Conservation (phyloP, 2,329 filamentous ascomycete species). For the Sporothrix variecibatus region DNA sequence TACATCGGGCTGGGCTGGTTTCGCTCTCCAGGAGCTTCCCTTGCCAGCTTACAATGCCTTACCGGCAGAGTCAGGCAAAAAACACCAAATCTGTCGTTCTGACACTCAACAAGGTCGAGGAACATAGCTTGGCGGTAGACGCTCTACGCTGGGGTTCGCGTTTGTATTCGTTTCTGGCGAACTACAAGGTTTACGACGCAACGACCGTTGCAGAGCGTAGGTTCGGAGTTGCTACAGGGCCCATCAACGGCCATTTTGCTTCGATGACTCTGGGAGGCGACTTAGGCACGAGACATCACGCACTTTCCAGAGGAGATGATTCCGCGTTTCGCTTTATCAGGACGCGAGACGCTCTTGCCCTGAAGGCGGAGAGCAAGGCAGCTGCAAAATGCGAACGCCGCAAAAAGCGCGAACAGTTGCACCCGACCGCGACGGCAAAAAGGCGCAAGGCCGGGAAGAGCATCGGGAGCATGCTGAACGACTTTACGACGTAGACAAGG, state of each 20-base stretch:
- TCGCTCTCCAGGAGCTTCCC: neutral
- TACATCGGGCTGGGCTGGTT: neutral
- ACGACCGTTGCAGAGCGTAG: neutral
- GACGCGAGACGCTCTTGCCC: neutral
- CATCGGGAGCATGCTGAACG: constrained; percentile 6
- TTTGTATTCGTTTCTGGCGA: constrained; percentile 21
- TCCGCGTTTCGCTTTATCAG: constrained; percentile 9
- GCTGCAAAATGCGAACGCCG: neutral
- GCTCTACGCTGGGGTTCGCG: constrained; percentile 17
- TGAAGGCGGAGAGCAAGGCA: neutral
- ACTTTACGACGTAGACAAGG: neutral
- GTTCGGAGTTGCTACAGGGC: neutral
- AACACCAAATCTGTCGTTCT: neutral
- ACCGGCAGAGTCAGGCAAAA: neutral
- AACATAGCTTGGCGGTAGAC: neutral
- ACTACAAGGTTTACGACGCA: neutral
- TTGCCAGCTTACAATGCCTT: neutral
- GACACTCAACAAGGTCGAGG: constrained; percentile 20
- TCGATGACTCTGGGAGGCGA: constrained; percentile 18
- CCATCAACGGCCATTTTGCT: neutral
- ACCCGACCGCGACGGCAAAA: neutral
- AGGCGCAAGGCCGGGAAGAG: neutral
- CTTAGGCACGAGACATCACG: neutral
- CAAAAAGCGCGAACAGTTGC: neutral
- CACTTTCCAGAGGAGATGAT: neutral